Conservation (phyloP, 176 grass and related monocot genomes). For the Ananas comosus region DNA sequence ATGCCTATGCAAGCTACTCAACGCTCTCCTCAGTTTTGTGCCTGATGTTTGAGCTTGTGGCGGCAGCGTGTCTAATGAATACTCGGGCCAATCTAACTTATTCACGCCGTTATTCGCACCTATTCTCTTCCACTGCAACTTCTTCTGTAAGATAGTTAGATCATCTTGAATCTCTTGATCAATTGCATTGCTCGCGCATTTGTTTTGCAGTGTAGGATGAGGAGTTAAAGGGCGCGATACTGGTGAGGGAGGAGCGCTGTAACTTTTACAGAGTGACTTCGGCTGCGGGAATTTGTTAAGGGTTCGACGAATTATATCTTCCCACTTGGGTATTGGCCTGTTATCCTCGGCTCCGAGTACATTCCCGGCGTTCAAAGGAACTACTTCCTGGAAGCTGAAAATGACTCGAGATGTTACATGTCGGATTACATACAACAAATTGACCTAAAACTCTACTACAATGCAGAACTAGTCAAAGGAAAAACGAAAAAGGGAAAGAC, state of each 20-base stretch:
- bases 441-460: neutral
- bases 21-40: conserved; percentile 37
- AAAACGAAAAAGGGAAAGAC: no score
- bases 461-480: no score
- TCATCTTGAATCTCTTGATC: neutral
- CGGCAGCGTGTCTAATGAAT: conserved; percentile 31
- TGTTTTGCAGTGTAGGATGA: conserved; percentile 4
- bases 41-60: conserved; percentile 5
- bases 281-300: conserved; percentile 43
- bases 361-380: conserved; percentile 55
- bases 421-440: neutral
- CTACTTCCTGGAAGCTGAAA: conserved; percentile 65
- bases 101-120: neutral
- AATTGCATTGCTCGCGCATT: neutral
- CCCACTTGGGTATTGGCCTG: conserved; percentile 56
- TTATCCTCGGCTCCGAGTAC: conserved; percentile 52
- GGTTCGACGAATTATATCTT: conserved; percentile 43
- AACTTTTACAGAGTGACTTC: conserved; percentile 44
- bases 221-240: conserved; percentile 9
- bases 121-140: neutral
- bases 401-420: neutral
- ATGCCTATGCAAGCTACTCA: conserved; percentile 16
- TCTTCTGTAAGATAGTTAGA: neutral
- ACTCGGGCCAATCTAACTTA: conserved; percentile 49
- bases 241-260: conserved; percentile 48